Evolutionary conservation across 371 early-diverging fungal genomes (phyloP).

Genomic region (Fennellomyces sp.): DNA sequence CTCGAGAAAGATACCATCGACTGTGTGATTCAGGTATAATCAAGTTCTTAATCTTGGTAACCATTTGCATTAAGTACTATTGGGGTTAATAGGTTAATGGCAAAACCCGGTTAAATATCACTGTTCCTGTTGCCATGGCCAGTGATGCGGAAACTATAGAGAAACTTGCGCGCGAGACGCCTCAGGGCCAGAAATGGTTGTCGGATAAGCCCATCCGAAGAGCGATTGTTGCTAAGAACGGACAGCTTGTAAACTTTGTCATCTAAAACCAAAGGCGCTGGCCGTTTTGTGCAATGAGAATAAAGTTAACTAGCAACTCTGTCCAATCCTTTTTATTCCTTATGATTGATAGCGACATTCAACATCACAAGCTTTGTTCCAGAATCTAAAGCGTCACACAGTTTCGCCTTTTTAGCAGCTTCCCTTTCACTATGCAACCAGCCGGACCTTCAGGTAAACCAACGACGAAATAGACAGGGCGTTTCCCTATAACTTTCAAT

Average conservation of each 20-base stretch:
- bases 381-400: background rate
- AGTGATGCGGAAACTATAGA: slow-evolving; percentile 44
- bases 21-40: slow-evolving; percentile 60
- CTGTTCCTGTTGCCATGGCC: slow-evolving; percentile 49
- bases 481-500: background rate
- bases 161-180: slow-evolving; percentile 42
- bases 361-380: background rate
- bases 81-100: slow-evolving; percentile 68
- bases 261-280: slow-evolving; percentile 5
- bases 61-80: slow-evolving; percentile 4
- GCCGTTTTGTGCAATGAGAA: background rate
- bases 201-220: slow-evolving; percentile 56
- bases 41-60: background rate
- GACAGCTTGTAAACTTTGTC: slow-evolving; percentile 80
- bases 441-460: slow-evolving; percentile 10
- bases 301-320: too few relatives aligned
- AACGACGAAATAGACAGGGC: background rate
- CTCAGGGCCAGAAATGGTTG: slow-evolving; percentile 63
- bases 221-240: slow-evolving; percentile 74
- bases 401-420: background rate
- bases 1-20: slow-evolving; percentile 53
- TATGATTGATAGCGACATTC: too few relatives aligned
- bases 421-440: slow-evolving; percentile 4
- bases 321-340: too few relatives aligned
- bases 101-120: slow-evolving; percentile 72